Evolutionary conservation across 345 rosid species (phyloP), one percentile per base, ranked within the genome.

Genomic region (Mangifera indica): DNA sequence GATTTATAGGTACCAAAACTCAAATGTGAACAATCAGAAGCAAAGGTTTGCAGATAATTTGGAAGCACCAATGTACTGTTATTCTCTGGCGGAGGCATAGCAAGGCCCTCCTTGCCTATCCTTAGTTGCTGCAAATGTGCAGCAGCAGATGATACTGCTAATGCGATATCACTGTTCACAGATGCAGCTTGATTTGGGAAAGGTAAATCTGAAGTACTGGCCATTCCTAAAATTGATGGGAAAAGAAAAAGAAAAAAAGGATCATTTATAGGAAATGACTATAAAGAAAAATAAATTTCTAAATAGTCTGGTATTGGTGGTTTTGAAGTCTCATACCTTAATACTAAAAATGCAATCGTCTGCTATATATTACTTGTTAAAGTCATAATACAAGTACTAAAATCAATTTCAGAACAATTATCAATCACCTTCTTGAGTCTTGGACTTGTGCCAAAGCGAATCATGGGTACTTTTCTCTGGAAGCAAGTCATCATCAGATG

Each of bases 1-100:
- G 86, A 71, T 25, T 75, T 85, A 40, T 74, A 85, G 73, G 87
- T 83, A 55, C 91, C 88, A 61, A 87, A 85, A 77, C 77, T 87
- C 76, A 87, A 81, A 75, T 85, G 84, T 25, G 82, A 80, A 61
- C 86, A 83, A 62, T 80, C 88, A 40, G 83, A 81, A 48, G 82
- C 80, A 25, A 83, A 74, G 59, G 78, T 78, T 74, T 75, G 87
- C 63, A 87, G 66, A 81, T 78, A 45, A 66, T 70, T 63, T 40
- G 91, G 91, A 79, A 87, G 76, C 67, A 83, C 83, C 54, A 87
- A 75, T 22, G 71, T 60, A 72, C 25, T 32, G 15, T 77, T 71
- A 37, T 78, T 74, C 40, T 75, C 78, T 49, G 74, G 46, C 46
- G 46, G 48, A 53, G 69, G 56, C 42, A 51, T 61, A 10, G 24